These are phyloP conservation scores for Fusarium nematophilum DNA, from an alignment of 2,329 filamentous ascomycete species.

Conservation along the genomic window DNA sequence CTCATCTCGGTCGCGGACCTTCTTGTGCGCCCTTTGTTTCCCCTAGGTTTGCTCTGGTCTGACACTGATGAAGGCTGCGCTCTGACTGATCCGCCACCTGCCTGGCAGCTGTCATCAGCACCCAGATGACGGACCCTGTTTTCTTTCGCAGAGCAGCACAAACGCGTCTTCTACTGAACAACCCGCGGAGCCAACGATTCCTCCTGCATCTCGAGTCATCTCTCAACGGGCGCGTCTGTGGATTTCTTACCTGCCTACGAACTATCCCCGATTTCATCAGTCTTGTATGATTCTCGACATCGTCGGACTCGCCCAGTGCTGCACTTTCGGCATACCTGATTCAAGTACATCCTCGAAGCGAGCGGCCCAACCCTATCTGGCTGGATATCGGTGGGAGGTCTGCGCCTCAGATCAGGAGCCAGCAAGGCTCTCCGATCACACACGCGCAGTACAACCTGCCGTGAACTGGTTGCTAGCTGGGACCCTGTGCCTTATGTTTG, in stretches of 20 bases:
- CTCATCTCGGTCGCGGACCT: slow-evolving; percentile 7
- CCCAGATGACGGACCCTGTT: background rate
- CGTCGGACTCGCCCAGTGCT: background rate
- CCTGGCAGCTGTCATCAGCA: slow-evolving; percentile 11
- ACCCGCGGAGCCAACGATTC: background rate
- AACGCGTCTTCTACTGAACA: background rate
- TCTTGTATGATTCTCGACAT: background rate
- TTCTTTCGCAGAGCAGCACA: background rate
- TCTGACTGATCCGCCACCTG: slow-evolving; percentile 1
- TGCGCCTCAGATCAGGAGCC: background rate
- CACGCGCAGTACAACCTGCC: background rate
- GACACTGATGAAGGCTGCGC: slow-evolving; percentile 16
- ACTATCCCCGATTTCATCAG: background rate
- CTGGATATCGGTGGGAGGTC: background rate
- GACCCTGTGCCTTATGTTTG: slow-evolving; percentile 21
- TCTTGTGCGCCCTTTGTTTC: slow-evolving; percentile 26
- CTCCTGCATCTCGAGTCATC: background rate
- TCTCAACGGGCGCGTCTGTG: background rate
- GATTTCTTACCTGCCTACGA: background rate
- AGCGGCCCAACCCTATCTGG: background rate
- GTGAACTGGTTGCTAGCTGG: background rate
- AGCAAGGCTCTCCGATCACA: background rate
- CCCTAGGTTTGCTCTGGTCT: slow-evolving; percentile 11
- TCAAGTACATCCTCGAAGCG: background rate
- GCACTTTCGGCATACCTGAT: background rate